Conservation (phyloP, 108 stramenopile genomes). For the Cafeteria roenbergensis region DNA sequence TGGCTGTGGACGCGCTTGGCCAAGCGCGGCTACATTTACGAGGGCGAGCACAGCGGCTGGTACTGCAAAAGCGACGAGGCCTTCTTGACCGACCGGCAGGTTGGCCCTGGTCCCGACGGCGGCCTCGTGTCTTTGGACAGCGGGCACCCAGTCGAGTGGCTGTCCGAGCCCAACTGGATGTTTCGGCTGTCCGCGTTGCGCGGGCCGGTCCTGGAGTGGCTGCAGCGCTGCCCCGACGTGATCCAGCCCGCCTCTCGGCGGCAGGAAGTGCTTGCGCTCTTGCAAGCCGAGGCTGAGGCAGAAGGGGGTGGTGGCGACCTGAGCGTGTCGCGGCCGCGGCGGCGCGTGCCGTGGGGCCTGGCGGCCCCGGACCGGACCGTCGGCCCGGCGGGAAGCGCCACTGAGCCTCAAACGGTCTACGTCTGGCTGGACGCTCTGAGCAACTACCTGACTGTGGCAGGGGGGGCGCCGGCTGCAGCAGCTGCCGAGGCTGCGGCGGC, state of each 20-base stretch:
- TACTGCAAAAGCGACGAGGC: conserved; percentile 92
- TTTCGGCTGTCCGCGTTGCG: conserved; percentile 70
- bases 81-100: conserved; percentile 78
- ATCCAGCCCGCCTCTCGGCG: background rate
- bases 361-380: conserved; percentile 71
- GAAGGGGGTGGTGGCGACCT: conserved; percentile 63
- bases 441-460: conserved; percentile 83
- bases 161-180: conserved; percentile 83
- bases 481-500: no score
- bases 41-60: conserved; percentile 88
- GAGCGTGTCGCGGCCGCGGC: conserved; percentile 62
- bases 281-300: conserved; percentile 57
- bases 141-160: conserved; percentile 77
- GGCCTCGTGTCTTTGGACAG: conserved; percentile 3
- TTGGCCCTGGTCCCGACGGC: conserved; percentile 45
- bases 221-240: conserved; percentile 63
- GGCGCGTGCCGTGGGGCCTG: conserved; percentile 68
- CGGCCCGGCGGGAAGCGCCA: no score
- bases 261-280: conserved; percentile 27
- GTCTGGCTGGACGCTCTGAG: conserved; percentile 94
- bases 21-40: conserved; percentile 69
- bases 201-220: conserved; percentile 62
- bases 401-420: conserved; percentile 88
- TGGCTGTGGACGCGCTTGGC: conserved; percentile 62
- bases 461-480: conserved; percentile 66